phyloP scores from a whole-genome alignment of 768 basidiomycete species.

The Phallus indusiatus region DNA sequence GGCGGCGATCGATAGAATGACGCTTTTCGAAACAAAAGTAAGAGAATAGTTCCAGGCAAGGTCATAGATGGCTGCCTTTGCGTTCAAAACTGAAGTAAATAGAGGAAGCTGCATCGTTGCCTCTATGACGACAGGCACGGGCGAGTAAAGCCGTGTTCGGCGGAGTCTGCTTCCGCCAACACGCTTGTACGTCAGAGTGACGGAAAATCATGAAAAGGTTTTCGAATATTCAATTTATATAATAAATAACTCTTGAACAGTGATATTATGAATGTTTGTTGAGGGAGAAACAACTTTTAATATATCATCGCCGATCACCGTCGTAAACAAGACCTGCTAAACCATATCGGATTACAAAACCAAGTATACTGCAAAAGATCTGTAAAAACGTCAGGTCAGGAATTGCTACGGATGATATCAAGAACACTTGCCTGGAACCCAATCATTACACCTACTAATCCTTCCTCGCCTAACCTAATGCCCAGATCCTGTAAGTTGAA shows the following conservation, averaged over 20 bases:
- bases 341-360: conserved; percentile 85
- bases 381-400: conserved; percentile 20
- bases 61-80: not conserved
- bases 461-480: conserved; percentile 44
- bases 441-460: conserved; percentile 65
- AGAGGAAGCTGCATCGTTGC: not conserved
- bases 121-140: no score
- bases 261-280: not conserved
- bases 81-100: not conserved
- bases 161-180: no score
- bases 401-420: conserved; percentile 5
- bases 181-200: no score
- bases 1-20: not conserved
- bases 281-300: not conserved
- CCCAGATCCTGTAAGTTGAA: conserved; percentile 73
- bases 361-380: conserved; percentile 67
- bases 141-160: no score
- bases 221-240: no score
- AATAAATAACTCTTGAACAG: no score
- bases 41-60: not conserved
- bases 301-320: conserved; percentile 63
- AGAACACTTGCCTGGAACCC: conserved; percentile 50
- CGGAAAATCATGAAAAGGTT: no score
- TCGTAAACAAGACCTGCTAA: conserved; percentile 86
- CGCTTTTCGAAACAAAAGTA: not conserved